Conservation (phyloP, 495 filamentous ascomycete genomes). For the Xylaria castorea region DNA sequence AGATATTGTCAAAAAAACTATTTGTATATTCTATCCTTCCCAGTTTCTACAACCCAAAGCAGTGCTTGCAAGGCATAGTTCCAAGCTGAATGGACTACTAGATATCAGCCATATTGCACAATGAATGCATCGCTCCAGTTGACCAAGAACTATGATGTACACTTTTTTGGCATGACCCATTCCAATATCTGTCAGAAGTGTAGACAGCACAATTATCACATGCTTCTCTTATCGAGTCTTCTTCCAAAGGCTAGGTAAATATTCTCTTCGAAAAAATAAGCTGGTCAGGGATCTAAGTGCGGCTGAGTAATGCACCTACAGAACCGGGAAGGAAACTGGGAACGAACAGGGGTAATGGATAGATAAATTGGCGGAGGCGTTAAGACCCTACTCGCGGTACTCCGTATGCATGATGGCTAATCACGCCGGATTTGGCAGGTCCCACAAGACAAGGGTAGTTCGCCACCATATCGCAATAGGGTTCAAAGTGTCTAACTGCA, state of each 20-base stretch:
- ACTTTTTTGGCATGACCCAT: neutral
- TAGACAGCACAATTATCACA: neutral
- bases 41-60: neutral
- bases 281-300: neutral
- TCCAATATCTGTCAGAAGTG: neutral
- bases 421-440: neutral
- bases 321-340: neutral
- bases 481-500: neutral
- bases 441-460: neutral
- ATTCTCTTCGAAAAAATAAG: neutral
- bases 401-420: conserved; percentile 4
- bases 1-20: neutral
- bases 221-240: neutral
- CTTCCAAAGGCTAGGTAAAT: no score
- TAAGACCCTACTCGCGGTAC: neutral
- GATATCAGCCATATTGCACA: neutral
- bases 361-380: neutral
- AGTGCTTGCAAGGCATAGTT: neutral
- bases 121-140: neutral
- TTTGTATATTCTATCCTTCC: neutral
- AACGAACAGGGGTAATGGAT: neutral
- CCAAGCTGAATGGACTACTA: neutral
- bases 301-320: conserved; percentile 3
- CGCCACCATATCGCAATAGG: neutral
- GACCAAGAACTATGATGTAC: neutral